Evolutionary conservation across 78 protist species (phyloP), one percentile per base, ranked within the genome.

Genomic region (Polysphondylium violaceum): DNA sequence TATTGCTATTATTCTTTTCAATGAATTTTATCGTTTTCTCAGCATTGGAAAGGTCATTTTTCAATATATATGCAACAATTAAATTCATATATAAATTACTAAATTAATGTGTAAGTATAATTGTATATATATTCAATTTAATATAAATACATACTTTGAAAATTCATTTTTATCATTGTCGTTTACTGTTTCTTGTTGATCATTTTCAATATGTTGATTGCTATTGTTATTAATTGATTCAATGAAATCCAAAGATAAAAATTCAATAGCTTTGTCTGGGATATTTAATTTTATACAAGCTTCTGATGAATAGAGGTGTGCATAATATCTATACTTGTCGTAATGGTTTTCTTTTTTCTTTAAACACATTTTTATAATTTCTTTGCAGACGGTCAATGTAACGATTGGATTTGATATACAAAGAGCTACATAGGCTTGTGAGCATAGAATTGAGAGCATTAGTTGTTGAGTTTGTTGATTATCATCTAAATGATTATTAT

Each of bases 221-320:
- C 21, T 41, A 17, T 55, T 78, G 65, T 63, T 50, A 25, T 40
- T 43, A 35, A 75, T 75, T 1, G 85, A 75, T 3, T 75, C 78
- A 23, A 83, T 71, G 16, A 83, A 83, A 29, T 43, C 27, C 14
- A 67, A 55, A 12, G 91, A 69, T 21, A 83, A 73, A 36, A 64
- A 83, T 19, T 35, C 38, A 14, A 83, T 69, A 21, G 91, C 77
- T 69, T 83, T 58, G 40, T 55, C 53, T 29, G 58, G 91, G 23
- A 44, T 19, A 59, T 83, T 83, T 51, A 83, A 40, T 17, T 43
- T 58, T 35, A 83, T 40, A 33, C 91, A 71, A 23, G 91, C 77
- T 35, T 83, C 91, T 1, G 91, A 40, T 21, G 91, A 69, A 59
- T 83, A 83, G 8, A 83, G 14, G 27, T 83, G 91, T 5, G 76